Conservation (phyloP, 495 filamentous ascomycete genomes). For the Penicillium atrosanguineum region DNA sequence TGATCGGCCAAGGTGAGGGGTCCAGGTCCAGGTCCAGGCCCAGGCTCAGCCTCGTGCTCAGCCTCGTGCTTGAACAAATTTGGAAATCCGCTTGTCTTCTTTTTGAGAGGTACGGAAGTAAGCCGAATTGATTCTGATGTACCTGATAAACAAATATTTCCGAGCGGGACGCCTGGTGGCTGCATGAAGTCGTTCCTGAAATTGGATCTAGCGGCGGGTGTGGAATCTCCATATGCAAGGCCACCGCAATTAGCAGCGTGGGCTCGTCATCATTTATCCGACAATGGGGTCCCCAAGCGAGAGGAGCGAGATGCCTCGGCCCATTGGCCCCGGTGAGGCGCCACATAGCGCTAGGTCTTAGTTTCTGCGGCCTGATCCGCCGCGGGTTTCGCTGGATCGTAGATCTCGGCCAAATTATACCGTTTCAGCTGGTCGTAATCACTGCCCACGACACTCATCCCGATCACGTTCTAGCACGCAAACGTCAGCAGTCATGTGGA, state of each 20-base stretch:
- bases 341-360: constrained; percentile 1
- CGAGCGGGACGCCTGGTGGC: constrained; percentile 5
- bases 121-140: background rate
- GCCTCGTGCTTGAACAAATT: background rate
- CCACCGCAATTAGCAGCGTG: background rate
- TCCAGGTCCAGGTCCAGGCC: too few relatives aligned
- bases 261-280: background rate
- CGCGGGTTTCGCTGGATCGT: constrained; percentile 42
- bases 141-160: background rate
- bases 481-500: constrained; percentile 5
- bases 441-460: constrained; percentile 70
- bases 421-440: constrained; percentile 70
- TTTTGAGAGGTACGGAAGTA: background rate
- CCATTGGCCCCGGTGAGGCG: background rate
- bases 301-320: background rate
- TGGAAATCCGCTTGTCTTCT: background rate
- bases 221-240: constrained; percentile 1
- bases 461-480: constrained; percentile 61
- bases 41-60: background rate
- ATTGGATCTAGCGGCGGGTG: background rate
- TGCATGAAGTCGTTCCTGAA: constrained; percentile 8
- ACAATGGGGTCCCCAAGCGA: background rate
- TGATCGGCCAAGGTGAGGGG: background rate
- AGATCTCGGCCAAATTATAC: constrained; percentile 70
- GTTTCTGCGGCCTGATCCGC: constrained; percentile 1